Base-by-base conservation (phyloP, 805 yeast species). In the Ogataea neopini region DNA sequence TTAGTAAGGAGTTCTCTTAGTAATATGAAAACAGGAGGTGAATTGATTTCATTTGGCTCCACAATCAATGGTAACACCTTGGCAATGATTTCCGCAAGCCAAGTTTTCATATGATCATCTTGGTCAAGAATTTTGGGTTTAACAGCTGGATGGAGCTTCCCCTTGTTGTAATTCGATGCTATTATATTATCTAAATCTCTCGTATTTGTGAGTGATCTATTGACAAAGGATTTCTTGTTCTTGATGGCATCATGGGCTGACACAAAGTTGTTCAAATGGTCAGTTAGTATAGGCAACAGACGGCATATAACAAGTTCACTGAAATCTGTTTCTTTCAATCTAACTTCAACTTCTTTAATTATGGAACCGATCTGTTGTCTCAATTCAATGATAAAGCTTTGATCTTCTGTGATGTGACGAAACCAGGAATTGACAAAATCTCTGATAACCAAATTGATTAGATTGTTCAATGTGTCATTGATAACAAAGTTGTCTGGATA, bases 361-460 rank as follows among this genome's bases (percentile, higher is more conserved):
- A 77, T 75, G 2, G 52, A 42, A 7, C 74, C 67, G 25, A 85
- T 63, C 44, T 79, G 77, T 1, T 58, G 40, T 36, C 70, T 72
- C 6, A 84, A 65, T 23, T 73, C 71, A 10, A 72, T 70, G 3
- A 71, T 61, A 51, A 77, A 78, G 10, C 64, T 48, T 3, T 54
- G 52, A 49, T 73, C 72, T 1, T 62, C 43, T 0, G 81, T 67
- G 1, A 84, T 70, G n/a, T 67, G 61, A 2, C 53, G 41, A 58
- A 70, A 83, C 91, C 91, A 84, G 4, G 76, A 62, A 34, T 67
- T 64, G 6, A 84, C 72, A 58, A 84, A 85, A 44, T 79, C 81
- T 13, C 74, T 56, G 6, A 80, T 52, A 1, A 84, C 67, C 34
- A 75, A 63, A 28, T 69, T 68, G 3, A 81, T 64, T n/a, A 84